Evolutionary conservation across 345 rosid genomes (phyloP).

Genomic region (Dipteronia sinensis): DNA sequence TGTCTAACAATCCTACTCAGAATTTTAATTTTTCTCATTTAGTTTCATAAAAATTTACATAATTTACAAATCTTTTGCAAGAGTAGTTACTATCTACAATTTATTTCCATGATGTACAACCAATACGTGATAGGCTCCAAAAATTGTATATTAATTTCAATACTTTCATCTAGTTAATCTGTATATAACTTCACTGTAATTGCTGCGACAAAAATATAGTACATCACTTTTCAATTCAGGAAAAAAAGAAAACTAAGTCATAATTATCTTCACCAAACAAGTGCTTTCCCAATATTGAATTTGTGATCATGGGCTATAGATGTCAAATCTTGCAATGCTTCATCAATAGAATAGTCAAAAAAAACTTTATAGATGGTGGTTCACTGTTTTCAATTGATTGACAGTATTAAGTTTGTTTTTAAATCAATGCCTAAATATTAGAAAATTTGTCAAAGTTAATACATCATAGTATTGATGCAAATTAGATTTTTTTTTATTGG

Average conservation of each 20-base stretch:
- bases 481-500: neutral
- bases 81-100: too few relatives aligned
- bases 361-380: neutral
- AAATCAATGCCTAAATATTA: neutral
- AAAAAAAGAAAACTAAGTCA: neutral
- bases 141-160: neutral
- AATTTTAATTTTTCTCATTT: neutral
- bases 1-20: neutral
- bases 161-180: neutral
- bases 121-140: neutral
- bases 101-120: neutral
- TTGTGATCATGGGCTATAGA: neutral
- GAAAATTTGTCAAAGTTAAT: constrained; percentile 1
- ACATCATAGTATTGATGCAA: neutral
- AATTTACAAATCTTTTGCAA: neutral
- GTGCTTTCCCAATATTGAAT: neutral
- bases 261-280: neutral
- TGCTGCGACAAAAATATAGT: neutral
- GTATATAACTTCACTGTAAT: neutral
- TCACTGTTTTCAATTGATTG: neutral
- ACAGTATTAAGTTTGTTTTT: neutral
- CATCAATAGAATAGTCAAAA: neutral
- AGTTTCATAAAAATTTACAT: neutral
- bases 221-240: neutral
- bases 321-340: neutral